phyloP scores from a whole-genome alignment of 768 basidiomycete species.

The Suillus ampliporus region DNA sequence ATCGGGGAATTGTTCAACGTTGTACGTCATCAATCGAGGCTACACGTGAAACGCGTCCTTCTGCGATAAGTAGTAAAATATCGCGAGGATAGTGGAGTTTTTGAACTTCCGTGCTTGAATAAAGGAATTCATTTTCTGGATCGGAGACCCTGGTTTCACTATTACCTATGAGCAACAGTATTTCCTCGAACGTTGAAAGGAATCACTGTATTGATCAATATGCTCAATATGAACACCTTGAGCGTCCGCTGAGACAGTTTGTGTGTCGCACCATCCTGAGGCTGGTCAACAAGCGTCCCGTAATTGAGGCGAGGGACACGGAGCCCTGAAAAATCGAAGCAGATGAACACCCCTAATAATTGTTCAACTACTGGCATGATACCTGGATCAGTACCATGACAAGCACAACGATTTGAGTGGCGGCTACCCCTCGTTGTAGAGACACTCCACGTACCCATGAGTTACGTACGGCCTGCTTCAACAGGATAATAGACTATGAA shows the following conservation, averaged over 20 bases:
- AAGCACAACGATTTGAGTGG: neutral
- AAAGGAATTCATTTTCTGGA: neutral
- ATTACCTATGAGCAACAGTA: neutral
- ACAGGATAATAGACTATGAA: neutral
- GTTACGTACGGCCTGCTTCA: neutral
- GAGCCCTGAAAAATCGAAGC: neutral
- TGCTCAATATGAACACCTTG: neutral
- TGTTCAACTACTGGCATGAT: neutral
- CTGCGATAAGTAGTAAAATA: neutral
- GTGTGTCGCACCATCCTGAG: neutral
- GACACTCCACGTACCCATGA: neutral
- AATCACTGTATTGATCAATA: constrained; percentile 2
- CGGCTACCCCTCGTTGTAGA: neutral
- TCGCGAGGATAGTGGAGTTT: neutral
- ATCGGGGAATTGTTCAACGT: neutral
- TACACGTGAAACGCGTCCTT: neutral
- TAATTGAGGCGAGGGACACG: neutral
- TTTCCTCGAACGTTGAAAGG: neutral
- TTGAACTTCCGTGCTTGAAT: neutral
- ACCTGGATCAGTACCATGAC: neutral
- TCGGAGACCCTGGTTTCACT: neutral
- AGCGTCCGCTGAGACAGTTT: neutral
- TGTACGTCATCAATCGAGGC: neutral
- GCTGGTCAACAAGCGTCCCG: neutral
- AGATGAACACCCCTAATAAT: neutral